Base-by-base conservation (phyloP, 108 stramenopile species). In the Pseudonitzschia multistriata region DNA sequence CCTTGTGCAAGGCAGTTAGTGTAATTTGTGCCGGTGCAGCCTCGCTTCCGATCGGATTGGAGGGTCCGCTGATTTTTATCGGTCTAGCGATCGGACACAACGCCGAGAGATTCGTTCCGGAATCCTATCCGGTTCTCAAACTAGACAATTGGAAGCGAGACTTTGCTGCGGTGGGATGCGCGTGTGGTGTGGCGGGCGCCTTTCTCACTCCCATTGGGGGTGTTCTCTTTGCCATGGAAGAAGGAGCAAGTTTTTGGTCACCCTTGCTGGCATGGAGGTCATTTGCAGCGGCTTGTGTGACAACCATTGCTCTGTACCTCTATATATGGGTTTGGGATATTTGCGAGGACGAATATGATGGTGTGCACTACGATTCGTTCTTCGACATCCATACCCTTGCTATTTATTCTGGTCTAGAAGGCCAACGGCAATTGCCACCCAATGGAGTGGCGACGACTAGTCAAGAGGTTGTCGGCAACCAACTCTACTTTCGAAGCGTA, bases 121-220 rank as follows among this genome's bases (percentile, higher is more conserved):
- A 66, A 15, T 62, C 74, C 25, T 55, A 72, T 8, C 33, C 61
- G 15, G 25, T 30, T 17, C 35, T 59, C 13, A 35, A 65, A 17
- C 85, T 87, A 70, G 91, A 95, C 70, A 13, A 49, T 19, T 59
- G 83, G 49, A 83, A 86, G 64, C 72, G 92, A 37, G 89, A 89
- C 63, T 92, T 92, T 59, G 89, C 90, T 29, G 80, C 87, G 3
- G 79, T 82, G 73, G 95, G 92, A n/a, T 82, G 89, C 11, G 88
- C 95, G 11, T 85, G 91, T 34, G 95, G 92, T 11, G 95, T 96
- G 0, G 87, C 86, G 24, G 87, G 92, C 14, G 92, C 95, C 13
- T 94, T 94, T 72, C 76, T 77, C 0, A 86, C 91, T 39, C 95
- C 95, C n/a, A 87, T 94, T 69, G 92, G 91, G 21, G 92, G 95